Base-by-base conservation (phyloP, 768 basidiomycete genomes). In the Termitomyces bulborhizus region DNA sequence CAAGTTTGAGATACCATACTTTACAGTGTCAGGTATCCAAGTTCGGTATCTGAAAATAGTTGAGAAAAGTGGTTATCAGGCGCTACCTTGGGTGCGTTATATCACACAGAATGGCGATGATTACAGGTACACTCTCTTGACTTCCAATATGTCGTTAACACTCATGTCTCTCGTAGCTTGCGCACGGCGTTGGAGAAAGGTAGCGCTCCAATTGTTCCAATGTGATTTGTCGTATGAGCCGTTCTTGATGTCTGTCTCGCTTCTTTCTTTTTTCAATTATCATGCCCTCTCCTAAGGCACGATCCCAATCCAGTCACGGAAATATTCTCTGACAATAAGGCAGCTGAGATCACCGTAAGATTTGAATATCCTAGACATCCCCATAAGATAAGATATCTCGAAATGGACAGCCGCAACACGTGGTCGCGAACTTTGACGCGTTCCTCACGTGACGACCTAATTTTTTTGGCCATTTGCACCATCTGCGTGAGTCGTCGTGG, bases 1-100 rank as follows among this genome's bases (percentile, higher is more conserved):
- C 68, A 94, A 93, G 71, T 99, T 94, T 60, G 96, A 98, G 73
- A 98, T 99, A 41, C 96, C 97, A 0, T 98, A 98, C 73, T 98
- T 98, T 69, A 98, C 96, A 0, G 93, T 97, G 4, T 95, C 93
- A 0, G 95, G 95, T 4, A 94, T 98, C 55, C 96, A 98, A 71
- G 97, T 99, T 13, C 84, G 97, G 50, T 98, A 98, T 70, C 80
- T 99, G 59, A 98, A 98, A 72, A 93, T 99, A 51, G 94, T 98
- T 0, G 97, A 99, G 73, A 98, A 98, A 79, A 93, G 90, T 58
- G 97, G 94, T 18, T 98, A 99, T 69, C 93, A 96, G 69, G 92
- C 93, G 4, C 71, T 96, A 43, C 95, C 94, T 1, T 97, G 95
- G 95, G 95, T 98, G 56, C 77, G 94, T 56, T 97, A 93, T 67